phyloP scores from a whole-genome alignment of 176 grass and related monocot species.

The Cenchrus americanus region DNA sequence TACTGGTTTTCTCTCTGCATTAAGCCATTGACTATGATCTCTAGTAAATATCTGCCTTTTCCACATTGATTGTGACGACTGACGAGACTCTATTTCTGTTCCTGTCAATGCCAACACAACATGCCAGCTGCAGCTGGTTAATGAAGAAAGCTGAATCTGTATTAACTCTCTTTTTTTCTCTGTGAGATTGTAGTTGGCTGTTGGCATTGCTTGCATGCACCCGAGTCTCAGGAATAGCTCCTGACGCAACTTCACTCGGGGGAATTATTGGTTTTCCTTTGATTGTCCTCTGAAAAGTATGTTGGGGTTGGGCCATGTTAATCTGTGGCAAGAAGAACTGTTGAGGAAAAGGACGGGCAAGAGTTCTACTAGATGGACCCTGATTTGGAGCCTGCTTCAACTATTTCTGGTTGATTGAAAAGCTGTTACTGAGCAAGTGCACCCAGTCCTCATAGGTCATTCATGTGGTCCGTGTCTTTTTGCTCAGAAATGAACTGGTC shows the following conservation, averaged over 20 bases:
- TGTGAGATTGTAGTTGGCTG: slow-evolving; percentile 15
- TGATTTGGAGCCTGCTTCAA: slow-evolving; percentile 14
- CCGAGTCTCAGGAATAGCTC: slow-evolving; percentile 14
- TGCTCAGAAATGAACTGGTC: neutral
- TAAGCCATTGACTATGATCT: slow-evolving; percentile 21
- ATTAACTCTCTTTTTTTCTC: slow-evolving; percentile 19
- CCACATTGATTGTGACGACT: slow-evolving; percentile 22
- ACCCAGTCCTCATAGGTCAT: neutral
- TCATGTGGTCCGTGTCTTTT: neutral
- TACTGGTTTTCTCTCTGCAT: slow-evolving; percentile 31
- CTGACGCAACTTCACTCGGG: slow-evolving; percentile 28
- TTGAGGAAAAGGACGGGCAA: slow-evolving; percentile 18
- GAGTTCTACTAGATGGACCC: slow-evolving; percentile 13
- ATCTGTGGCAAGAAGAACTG: neutral
- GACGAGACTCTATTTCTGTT: slow-evolving; percentile 30
- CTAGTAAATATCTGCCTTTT: slow-evolving; percentile 17
- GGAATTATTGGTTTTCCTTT: slow-evolving; percentile 1
- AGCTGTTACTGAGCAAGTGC: neutral
- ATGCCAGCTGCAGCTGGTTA: slow-evolving; percentile 46
- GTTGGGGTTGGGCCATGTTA: slow-evolving; percentile 4
- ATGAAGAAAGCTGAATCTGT: slow-evolving; percentile 31
- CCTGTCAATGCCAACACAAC: slow-evolving; percentile 41
- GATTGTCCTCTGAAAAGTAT: neutral
- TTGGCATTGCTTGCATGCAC: slow-evolving; percentile 23
- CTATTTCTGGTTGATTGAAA: slow-evolving; percentile 21